phyloP scores from a whole-genome alignment of 495 filamentous ascomycete species.

The Penicillium silybi region DNA sequence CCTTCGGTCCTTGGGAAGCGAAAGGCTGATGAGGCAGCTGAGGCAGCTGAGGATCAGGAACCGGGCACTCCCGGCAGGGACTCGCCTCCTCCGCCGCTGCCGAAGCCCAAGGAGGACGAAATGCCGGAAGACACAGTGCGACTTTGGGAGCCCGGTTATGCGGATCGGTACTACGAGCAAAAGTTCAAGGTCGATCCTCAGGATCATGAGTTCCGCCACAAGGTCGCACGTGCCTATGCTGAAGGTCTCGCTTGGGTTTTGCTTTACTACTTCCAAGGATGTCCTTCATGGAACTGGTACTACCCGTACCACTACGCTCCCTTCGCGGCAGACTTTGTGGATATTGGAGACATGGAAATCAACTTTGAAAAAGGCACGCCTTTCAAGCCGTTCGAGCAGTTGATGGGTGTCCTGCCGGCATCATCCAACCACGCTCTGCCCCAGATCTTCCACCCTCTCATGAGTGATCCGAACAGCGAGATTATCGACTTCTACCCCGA shows the following conservation, averaged over 20 bases:
- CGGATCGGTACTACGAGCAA: slow-evolving; percentile 93
- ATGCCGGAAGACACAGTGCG: slow-evolving; percentile 73
- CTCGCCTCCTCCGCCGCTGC: slow-evolving; percentile 40
- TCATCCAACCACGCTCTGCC: slow-evolving; percentile 90
- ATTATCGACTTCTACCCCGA: slow-evolving; percentile 98
- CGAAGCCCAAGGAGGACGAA: slow-evolving; percentile 50
- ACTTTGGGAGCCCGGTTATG: slow-evolving; percentile 94
- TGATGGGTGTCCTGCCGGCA: slow-evolving; percentile 96
- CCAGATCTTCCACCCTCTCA: slow-evolving; percentile 76
- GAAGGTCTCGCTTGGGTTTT: slow-evolving; percentile 98
- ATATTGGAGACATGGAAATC: slow-evolving; percentile 72
- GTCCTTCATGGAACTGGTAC: slow-evolving; percentile 97
- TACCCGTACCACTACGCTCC: slow-evolving; percentile 98
- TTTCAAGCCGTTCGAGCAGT: slow-evolving; percentile 91
- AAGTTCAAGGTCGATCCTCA: slow-evolving; percentile 87
- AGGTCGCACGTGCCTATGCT: slow-evolving; percentile 91
- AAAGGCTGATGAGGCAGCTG: slow-evolving; percentile 53
- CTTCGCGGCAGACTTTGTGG: slow-evolving; percentile 92
- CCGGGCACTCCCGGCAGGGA: slow-evolving; percentile 55
- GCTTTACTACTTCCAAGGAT: slow-evolving; percentile 96
- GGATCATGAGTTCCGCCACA: slow-evolving; percentile 81
- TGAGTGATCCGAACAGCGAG: slow-evolving; percentile 79
- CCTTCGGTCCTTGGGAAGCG: slow-evolving; percentile 55
- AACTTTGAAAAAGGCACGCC: slow-evolving; percentile 81
- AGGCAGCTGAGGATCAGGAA: slow-evolving; percentile 54